These are phyloP conservation scores for Penicillium mononematosum DNA, from an alignment of 495 filamentous ascomycete species.

Conservation along the genomic window DNA sequence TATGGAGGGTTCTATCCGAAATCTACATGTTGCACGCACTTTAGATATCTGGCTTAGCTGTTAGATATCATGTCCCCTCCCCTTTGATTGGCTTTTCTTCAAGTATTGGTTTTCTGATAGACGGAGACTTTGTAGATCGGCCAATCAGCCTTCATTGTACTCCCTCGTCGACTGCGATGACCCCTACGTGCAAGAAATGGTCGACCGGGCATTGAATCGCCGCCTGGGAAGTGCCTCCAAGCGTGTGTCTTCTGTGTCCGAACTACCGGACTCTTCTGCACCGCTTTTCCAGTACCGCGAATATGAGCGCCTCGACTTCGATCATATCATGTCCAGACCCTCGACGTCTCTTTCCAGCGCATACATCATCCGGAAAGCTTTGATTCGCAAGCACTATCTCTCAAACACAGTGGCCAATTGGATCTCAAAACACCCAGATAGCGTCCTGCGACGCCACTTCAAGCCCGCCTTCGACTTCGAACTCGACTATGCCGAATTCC, in stretches of 20 bases:
- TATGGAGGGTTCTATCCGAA: constrained; percentile 21
- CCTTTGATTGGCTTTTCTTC: constrained; percentile 17
- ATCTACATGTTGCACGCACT: constrained; percentile 31
- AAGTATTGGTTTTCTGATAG: constrained; percentile 38
- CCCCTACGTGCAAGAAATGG: constrained; percentile 77
- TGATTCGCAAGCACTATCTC: constrained; percentile 96
- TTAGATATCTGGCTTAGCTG: constrained; percentile 35
- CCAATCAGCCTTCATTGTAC: constrained; percentile 53
- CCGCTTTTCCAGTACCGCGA: constrained; percentile 76
- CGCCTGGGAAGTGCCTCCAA: constrained; percentile 52
- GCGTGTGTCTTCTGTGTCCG: constrained; percentile 45
- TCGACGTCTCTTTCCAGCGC: constrained; percentile 65
- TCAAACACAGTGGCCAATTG: constrained; percentile 75
- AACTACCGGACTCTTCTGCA: constrained; percentile 41
- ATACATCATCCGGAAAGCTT: constrained; percentile 92
- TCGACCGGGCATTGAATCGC: constrained; percentile 65
- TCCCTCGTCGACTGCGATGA: constrained; percentile 82
- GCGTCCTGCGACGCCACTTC: constrained; percentile 63
- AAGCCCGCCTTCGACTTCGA: constrained; percentile 81
- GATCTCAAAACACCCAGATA: constrained; percentile 76
- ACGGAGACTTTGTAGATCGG: constrained; percentile 39
- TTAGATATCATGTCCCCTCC: constrained; percentile 27
- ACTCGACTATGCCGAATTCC: constrained; percentile 92
- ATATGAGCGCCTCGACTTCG: constrained; percentile 86
- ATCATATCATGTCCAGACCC: constrained; percentile 61